phyloP scores from a whole-genome alignment of 2,329 filamentous ascomycete species.

The Arthrobotrys entomopaga region DNA sequence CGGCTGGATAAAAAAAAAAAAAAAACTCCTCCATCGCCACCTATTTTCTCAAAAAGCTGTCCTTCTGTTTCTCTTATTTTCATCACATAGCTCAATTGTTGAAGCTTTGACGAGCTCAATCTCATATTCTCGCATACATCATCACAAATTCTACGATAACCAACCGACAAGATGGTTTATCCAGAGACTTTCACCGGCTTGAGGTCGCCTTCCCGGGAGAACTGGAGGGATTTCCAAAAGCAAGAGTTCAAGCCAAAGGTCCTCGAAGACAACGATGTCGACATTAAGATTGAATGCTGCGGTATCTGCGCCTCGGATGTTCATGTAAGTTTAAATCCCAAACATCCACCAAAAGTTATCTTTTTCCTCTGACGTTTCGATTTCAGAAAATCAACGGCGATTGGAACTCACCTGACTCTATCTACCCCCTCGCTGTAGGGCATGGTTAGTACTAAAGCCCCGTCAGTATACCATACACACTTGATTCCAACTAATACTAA shows the following conservation, averaged over 20 bases:
- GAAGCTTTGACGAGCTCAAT: too few species aligned
- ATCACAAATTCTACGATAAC: background rate
- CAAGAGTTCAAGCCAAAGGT: slow-evolving; percentile 77
- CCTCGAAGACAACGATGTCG: slow-evolving; percentile 86
- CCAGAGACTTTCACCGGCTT: slow-evolving; percentile 50
- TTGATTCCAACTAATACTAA: slow-evolving; percentile 1
- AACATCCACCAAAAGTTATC: background rate
- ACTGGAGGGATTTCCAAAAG: slow-evolving; percentile 47
- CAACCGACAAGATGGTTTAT: slow-evolving; percentile 40
- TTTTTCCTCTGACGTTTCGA: slow-evolving; percentile 4
- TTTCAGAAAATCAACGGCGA: slow-evolving; percentile 66
- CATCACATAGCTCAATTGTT: too few species aligned
- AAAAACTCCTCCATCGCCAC: slow-evolving; percentile 28
- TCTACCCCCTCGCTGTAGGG: slow-evolving; percentile 73
- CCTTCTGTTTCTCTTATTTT: background rate
- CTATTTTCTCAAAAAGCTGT: slow-evolving; percentile 1
- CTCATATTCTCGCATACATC: too few species aligned
- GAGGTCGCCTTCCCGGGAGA: slow-evolving; percentile 33
- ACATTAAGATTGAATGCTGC: slow-evolving; percentile 85
- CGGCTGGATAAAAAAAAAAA: slow-evolving; percentile 19
- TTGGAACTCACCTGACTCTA: slow-evolving; percentile 69
- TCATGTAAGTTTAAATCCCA: slow-evolving; percentile 62
- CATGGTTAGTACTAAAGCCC: slow-evolving; percentile 67
- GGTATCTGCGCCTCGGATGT: slow-evolving; percentile 79
- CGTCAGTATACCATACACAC: background rate